Conservation (phyloP, 352 stramenopile genomes). For the Pythium insidiosum region DNA sequence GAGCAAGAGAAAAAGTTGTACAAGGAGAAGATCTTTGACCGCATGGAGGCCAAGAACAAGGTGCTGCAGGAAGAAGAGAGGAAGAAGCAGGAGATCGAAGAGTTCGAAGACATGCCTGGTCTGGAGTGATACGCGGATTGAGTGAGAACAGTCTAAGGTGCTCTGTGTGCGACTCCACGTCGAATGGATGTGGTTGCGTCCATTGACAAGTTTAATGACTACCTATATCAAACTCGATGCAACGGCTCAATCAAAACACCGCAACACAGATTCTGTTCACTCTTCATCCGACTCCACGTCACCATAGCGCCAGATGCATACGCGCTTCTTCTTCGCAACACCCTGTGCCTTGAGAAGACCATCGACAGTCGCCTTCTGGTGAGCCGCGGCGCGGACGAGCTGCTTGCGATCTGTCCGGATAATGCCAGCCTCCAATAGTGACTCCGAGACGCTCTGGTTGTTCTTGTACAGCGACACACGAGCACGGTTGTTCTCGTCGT, state of each 20-base stretch:
- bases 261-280: too few relatives aligned
- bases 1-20: conserved; percentile 85
- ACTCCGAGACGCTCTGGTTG: conserved; percentile 85
- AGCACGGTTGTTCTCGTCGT: conserved; percentile 61
- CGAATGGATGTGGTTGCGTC: too few relatives aligned
- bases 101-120: conserved; percentile 80
- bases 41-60: conserved; percentile 79
- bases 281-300: conserved; percentile 96
- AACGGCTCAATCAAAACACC: too few relatives aligned
- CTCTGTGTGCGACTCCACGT: too few relatives aligned
- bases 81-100: conserved; percentile 49
- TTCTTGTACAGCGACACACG: conserved; percentile 74
- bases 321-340: conserved; percentile 86
- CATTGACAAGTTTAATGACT: too few relatives aligned
- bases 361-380: conserved; percentile 82
- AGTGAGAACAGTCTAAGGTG: too few relatives aligned
- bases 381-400: conserved; percentile 44
- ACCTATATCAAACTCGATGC: too few relatives aligned
- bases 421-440: conserved; percentile 85
- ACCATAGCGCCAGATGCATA: conserved; percentile 95
- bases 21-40: conserved; percentile 86
- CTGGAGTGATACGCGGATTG: conserved; percentile 40
- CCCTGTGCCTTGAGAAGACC: conserved; percentile 89
- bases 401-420: conserved; percentile 82
- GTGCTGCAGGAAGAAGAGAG: conserved; percentile 58